Percentiles rank a stretch among this genome's conserved stretches.
Evolutionary conservation across 768 basidiomycete genomes (phyloP).

Genomic region (Gloeophyllum trabeum): DNA sequence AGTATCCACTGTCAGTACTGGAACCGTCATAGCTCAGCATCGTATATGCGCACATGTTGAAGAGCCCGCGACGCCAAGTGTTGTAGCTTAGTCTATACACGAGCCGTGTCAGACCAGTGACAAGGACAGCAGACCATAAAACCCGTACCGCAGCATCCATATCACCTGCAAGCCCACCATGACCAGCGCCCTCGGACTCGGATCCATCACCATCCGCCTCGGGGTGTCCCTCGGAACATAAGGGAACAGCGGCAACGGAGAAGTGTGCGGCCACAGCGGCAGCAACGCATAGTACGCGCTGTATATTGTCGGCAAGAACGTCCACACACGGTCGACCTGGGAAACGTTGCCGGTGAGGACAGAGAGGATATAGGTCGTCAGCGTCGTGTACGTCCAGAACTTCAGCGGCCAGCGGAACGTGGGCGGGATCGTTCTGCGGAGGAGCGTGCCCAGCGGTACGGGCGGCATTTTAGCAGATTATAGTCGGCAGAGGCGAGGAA

Average conservation of each 20-base stretch:
- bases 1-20: too few species aligned
- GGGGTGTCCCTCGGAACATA: conserved; percentile 38
- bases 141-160: conserved; percentile 13
- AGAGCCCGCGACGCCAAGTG: conserved; percentile 75
- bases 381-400: conserved; percentile 40
- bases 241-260: conserved; percentile 37
- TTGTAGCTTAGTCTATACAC: conserved; percentile 57
- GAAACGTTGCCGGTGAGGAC: conserved; percentile 70
- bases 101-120: neutral
- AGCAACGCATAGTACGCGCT: conserved; percentile 72
- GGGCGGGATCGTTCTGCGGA: too few species aligned
- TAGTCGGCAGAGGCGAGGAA: too few species aligned
- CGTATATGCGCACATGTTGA: conserved; percentile 40
- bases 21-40: neutral
- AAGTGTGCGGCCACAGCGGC: conserved; percentile 38
- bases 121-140: neutral
- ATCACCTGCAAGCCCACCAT: conserved; percentile 59
- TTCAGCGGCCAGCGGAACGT: conserved; percentile 32
- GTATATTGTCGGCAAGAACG: conserved; percentile 71
- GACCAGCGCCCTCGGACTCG: conserved; percentile 61
- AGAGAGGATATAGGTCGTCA: conserved; percentile 44
- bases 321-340: conserved; percentile 77
- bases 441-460: too few species aligned
- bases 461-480: too few species aligned
- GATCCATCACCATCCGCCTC: conserved; percentile 24